phyloP scores from a whole-genome alignment of 2,329 filamentous ascomycete genomes.

The Tympanopsis confertula region DNA sequence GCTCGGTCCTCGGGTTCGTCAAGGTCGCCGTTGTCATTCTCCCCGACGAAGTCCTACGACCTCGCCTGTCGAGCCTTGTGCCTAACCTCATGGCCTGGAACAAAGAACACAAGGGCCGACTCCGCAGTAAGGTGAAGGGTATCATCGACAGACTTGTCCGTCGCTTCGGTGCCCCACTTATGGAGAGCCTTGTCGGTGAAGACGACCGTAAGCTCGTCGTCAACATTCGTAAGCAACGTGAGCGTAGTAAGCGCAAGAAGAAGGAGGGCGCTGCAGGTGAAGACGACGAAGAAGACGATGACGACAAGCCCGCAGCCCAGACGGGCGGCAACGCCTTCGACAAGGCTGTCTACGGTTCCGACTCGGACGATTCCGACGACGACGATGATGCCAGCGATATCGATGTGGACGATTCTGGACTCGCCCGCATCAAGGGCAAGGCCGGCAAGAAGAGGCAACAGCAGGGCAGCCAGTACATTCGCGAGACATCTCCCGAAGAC shows the following conservation, averaged over 20 bases:
- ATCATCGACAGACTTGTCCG: constrained; percentile 91
- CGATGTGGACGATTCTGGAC: constrained; percentile 22
- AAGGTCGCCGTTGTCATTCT: constrained; percentile 89
- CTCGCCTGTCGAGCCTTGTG: constrained; percentile 65
- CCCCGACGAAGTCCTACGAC: constrained; percentile 66
- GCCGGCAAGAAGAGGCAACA: constrained; percentile 35
- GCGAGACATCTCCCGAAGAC: constrained; percentile 67
- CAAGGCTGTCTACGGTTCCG: constrained; percentile 83
- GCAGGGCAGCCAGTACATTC: constrained; percentile 67
- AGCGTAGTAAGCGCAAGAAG: constrained; percentile 83
- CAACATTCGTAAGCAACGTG: constrained; percentile 91
- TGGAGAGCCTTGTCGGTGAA: constrained; percentile 74
- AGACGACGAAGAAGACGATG: constrained; percentile 43
- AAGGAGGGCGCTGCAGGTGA: constrained; percentile 48
- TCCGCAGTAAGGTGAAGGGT: constrained; percentile 95
- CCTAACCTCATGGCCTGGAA: constrained; percentile 92
- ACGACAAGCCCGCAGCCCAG: constrained; percentile 36
- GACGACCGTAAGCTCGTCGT: constrained; percentile 78
- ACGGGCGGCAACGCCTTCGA: constrained; percentile 80
- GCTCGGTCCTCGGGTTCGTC: constrained; percentile 86
- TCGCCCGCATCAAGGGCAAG: constrained; percentile 12
- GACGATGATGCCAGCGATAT: constrained; percentile 54
- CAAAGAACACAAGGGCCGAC: constrained; percentile 95
- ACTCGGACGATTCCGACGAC: constrained; percentile 45
- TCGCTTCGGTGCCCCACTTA: constrained; percentile 71